Percentiles rank a stretch among this genome's conserved stretches.
phyloP scores from a whole-genome alignment of 176 grass and related monocot genomes.

The Eragrostis nindensis region DNA sequence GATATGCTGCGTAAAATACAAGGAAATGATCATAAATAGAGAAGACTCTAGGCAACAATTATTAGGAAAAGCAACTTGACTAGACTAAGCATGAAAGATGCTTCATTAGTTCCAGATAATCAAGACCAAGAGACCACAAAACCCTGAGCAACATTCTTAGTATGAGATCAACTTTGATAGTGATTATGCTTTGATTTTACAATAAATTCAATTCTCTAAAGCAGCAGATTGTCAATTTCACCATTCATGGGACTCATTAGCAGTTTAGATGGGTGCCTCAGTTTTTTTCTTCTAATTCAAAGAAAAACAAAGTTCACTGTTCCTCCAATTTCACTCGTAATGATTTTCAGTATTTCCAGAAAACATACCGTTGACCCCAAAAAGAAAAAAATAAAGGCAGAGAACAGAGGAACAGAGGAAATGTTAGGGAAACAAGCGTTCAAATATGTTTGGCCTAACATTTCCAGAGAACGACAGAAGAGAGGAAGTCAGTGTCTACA shows the following conservation, averaged over 20 bases:
- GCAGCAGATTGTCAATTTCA: background rate
- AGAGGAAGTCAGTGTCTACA: background rate
- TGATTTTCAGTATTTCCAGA: background rate
- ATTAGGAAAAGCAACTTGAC: background rate
- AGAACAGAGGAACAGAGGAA: background rate
- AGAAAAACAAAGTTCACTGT: background rate
- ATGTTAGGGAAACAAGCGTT: background rate
- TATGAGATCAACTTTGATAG: background rate
- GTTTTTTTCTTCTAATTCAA: background rate
- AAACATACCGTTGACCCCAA: background rate
- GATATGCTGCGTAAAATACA: background rate
- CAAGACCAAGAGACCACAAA: background rate
- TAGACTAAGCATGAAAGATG: background rate
- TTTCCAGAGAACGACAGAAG: background rate
- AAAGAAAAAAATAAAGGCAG: background rate
- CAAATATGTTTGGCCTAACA: background rate
- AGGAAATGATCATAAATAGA: background rate
- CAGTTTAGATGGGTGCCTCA: background rate
- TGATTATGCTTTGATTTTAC: background rate
- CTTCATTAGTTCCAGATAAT: background rate
- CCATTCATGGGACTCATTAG: background rate
- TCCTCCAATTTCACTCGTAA: no score
- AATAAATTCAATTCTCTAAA: background rate
- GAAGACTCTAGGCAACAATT: background rate
- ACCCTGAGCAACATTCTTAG: background rate